Base-by-base conservation (phyloP, 495 filamentous ascomycete species). In the Xylaria cubensis region DNA sequence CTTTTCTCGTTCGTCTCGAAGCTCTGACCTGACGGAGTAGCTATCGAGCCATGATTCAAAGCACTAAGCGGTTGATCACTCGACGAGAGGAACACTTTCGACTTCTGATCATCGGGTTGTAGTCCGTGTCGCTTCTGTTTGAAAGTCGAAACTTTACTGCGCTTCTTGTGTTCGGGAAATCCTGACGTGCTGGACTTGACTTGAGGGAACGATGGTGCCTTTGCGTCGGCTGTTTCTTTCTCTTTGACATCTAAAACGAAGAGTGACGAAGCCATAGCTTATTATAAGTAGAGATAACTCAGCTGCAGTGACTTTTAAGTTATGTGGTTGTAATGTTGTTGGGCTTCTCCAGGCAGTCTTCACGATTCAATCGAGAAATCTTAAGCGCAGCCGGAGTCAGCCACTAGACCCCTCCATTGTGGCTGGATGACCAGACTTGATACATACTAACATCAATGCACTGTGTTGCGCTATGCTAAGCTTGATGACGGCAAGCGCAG, bases 81-180 rank as follows among this genome's bases (percentile, higher is more conserved):
- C 1, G 72, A 63, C 15, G 75, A 69, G 12, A 71, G 62, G 42
- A 42, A 53, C 6, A 69, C 64, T 15, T 74, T 71, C 4, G 74
- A 36, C 4, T 68, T 70, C 24, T 75, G 68, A 41, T 71, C 51
- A 2, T 73, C 72, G 1, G 48, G 10, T 44, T 41, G 53, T 39
- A 63, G 1, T 1, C 73, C 76, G 26, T 86, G 83, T 71, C 86
- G 84, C 74, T 88, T 89, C 77, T 93, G 90, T 75, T 93, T 94
- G 86, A 97, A 97, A 39, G 90, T 87, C 7, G 94, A 97, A 0
- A 84, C 76, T 51, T 86, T 84, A n/a, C 81, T 82, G 51, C 95
- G 90, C 76, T 92, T 95, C 77, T 92, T 95, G 82, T 92, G 95
- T 55, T 88, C 88, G 34, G 96, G 96, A 73, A 98, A 98, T 0